Evolutionary conservation across 2,329 filamentous ascomycete species (phyloP), one percentile per base, ranked within the genome.

Genomic region (Aspergillus sp.): DNA sequence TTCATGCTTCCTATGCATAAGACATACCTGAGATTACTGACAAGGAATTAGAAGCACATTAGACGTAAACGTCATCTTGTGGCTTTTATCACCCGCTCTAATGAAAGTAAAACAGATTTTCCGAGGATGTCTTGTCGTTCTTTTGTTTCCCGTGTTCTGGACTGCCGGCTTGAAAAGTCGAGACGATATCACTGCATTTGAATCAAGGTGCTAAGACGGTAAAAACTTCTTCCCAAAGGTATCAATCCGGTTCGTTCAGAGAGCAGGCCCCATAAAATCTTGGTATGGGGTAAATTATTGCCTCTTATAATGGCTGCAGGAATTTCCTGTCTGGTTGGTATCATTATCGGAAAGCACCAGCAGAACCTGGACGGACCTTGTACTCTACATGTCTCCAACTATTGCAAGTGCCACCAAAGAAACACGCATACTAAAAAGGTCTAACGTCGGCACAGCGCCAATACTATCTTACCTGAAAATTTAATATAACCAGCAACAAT

Each of bases 381-480:
- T 48, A 57, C 60, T 38, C 42, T 36, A 24, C 64, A 63, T 33
- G 53, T 60, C 9, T 59, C 63, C 3, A 55, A 64, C 22, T 62
- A 62, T 26, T 67, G 65, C 65, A 55, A 43, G 60, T 36, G 3
- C 9, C 10, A 26, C 32, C 26, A 11, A 5, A 35, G n/a, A 1
- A 26, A 14, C 2, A 20, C 13, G 7, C 14, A 11, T 9, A 8
- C 11, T 6, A 30, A 2, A 7, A 24, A 41, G 22, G 36, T 33
- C 45, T 48, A 10, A 52, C 42, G 49, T 14, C 13, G 19, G 19
- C 14, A 14, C 17, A 68, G 66, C 73, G 10, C 72, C 73, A 0
- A 43, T 76, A 0, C 51, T 71, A 33, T 67, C 71, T 20, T 72
- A 78, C 8, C 64, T 79, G 5, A 61, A 69, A 20, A 68, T 79